These are phyloP conservation scores for Candida insectorum DNA, from an alignment of 805 yeast species.

Conservation along the genomic window DNA sequence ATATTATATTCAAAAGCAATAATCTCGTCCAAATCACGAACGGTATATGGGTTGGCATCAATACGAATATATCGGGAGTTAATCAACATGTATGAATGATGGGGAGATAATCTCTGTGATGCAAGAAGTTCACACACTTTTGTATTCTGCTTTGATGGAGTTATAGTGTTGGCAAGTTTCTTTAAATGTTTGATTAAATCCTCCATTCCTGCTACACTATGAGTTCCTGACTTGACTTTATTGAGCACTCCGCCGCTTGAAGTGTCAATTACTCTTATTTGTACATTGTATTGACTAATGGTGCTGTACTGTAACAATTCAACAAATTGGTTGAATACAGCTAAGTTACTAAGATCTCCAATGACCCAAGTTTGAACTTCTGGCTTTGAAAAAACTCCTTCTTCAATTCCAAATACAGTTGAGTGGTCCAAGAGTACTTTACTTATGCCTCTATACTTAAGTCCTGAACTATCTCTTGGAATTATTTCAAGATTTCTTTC, in stretches of 20 bases:
- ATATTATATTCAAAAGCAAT: slow-evolving; percentile 46
- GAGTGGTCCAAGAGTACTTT: slow-evolving; percentile 24
- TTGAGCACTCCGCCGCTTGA: slow-evolving; percentile 7
- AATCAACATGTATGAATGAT: slow-evolving; percentile 39
- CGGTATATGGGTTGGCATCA: slow-evolving; percentile 15
- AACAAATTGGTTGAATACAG: slow-evolving; percentile 21
- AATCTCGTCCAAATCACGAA: slow-evolving; percentile 32
- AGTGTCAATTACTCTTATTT: slow-evolving; percentile 33
- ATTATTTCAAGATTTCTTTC: slow-evolving; percentile 43
- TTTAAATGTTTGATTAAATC: neutral
- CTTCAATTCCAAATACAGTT: slow-evolving; percentile 21
- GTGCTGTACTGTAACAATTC: slow-evolving; percentile 26
- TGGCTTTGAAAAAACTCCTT: neutral
- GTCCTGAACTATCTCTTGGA: slow-evolving; percentile 31
- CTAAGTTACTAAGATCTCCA: slow-evolving; percentile 48
- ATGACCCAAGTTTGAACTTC: slow-evolving; percentile 41
- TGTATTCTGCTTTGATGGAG: slow-evolving; percentile 1
- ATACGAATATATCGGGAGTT: slow-evolving; percentile 54
- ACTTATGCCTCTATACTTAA: slow-evolving; percentile 29
- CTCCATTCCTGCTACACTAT: slow-evolving; percentile 1
- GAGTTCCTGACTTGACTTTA: slow-evolving; percentile 3
- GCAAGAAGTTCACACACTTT: slow-evolving; percentile 24
- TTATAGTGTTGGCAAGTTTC: neutral
- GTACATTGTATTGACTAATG: slow-evolving; percentile 27
- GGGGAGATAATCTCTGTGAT: slow-evolving; percentile 26